Percentiles rank a stretch among this genome's conserved stretches.
Conservation (phyloP, 2,329 filamentous ascomycete species). For the Alternaria angustiovoidea region DNA sequence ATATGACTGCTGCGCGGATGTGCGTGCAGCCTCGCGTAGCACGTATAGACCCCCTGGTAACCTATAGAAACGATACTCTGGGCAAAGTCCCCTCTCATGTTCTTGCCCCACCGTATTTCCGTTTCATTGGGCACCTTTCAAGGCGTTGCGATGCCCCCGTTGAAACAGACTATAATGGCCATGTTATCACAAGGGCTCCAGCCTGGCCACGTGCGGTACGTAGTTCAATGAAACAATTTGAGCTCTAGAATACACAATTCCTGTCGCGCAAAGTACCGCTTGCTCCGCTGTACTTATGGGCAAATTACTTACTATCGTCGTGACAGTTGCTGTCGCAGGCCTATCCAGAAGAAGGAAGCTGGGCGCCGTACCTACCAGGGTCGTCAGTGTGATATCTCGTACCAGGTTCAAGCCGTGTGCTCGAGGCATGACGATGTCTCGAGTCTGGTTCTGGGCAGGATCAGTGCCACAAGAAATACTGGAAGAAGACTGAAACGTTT, state of each 20-base stretch:
- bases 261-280: constrained; percentile 1
- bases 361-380: not conserved
- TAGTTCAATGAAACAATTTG: constrained; percentile 11
- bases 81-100: constrained; percentile 11
- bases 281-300: not conserved
- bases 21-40: constrained; percentile 4
- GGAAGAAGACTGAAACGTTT: constrained; percentile 11
- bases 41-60: not conserved
- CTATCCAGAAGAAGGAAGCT: not conserved
- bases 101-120: constrained; percentile 19
- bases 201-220: constrained; percentile 10
- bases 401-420: not conserved
- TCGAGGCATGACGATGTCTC: constrained; percentile 14
- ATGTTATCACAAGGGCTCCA: constrained; percentile 18
- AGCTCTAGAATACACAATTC: constrained; percentile 1
- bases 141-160: constrained; percentile 22
- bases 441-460: constrained; percentile 1
- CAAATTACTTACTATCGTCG: constrained; percentile 9
- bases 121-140: constrained; percentile 19
- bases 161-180: constrained; percentile 34
- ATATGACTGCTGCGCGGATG: constrained; percentile 5
- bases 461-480: constrained; percentile 22
- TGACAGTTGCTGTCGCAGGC: constrained; percentile 15
- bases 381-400: constrained; percentile 3
- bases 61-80: constrained; percentile 16